Evolutionary conservation across 805 yeast species (phyloP).

Genomic region (Suhomyces vadensis): DNA sequence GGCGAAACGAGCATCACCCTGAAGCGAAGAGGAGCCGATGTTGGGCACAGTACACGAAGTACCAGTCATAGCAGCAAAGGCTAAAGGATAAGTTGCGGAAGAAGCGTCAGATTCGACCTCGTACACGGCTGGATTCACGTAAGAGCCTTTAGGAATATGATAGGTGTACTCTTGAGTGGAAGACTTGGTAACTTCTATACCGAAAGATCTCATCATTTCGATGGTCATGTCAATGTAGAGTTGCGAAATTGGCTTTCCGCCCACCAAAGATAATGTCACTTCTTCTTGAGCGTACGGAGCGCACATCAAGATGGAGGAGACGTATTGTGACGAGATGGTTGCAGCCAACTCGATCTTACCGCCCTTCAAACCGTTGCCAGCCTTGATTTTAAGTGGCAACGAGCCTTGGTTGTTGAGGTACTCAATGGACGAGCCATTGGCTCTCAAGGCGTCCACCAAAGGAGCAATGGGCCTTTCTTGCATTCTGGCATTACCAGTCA

Average conservation of each 20-base stretch:
- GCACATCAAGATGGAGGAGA: constrained; percentile 92
- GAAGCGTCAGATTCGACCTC: constrained; percentile 96
- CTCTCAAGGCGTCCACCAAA: constrained; percentile 82
- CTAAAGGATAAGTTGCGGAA: constrained; percentile 96
- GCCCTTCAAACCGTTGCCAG: constrained; percentile 76
- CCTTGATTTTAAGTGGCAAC: constrained; percentile 71
- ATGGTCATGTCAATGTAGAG: constrained; percentile 97
- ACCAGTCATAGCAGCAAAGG: constrained; percentile 96
- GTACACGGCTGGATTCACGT: constrained; percentile 79
- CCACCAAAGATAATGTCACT: constrained; percentile 83
- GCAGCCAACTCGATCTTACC: constrained; percentile 94
- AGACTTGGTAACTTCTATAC: constrained; percentile 72
- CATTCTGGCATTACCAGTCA: constrained; percentile 97
- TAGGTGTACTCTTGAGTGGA: constrained; percentile 77
- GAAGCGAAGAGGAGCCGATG: constrained; percentile 87
- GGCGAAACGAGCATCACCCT: constrained; percentile 97
- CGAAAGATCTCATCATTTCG: constrained; percentile 90
- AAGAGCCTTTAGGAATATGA: constrained; percentile 82
- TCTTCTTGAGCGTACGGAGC: constrained; percentile 94
- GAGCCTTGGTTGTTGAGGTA: constrained; percentile 79
- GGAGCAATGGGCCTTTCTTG: constrained; percentile 97
- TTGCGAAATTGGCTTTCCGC: constrained; percentile 96
- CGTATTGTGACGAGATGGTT: constrained; percentile 95
- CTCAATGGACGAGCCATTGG: constrained; percentile 74
- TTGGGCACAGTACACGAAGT: constrained; percentile 91